Evolutionary conservation across 306 rosid species (phyloP).

Genomic region (Mucuna pruriens): DNA sequence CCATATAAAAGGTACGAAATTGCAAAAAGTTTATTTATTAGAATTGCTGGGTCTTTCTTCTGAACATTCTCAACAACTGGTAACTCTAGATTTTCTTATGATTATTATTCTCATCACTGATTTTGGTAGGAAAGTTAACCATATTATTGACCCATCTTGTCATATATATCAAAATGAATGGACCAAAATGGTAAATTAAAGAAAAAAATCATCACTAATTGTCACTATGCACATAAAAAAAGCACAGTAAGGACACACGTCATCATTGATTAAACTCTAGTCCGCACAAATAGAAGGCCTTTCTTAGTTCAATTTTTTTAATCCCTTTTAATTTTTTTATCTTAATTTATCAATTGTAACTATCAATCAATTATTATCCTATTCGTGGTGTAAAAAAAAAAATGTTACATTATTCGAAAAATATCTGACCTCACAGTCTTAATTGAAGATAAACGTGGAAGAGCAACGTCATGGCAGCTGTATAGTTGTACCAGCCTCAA

Average conservation of each 20-base stretch:
- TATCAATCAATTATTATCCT: background rate
- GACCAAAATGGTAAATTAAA: background rate
- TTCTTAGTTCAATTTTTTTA: background rate
- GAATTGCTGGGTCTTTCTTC: background rate
- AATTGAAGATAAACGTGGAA: background rate
- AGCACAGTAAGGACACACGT: background rate
- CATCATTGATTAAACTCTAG: background rate
- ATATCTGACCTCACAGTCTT: background rate
- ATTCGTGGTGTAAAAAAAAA: background rate
- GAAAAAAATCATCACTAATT: background rate
- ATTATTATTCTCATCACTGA: background rate
- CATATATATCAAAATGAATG: background rate
- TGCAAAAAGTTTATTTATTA: background rate
- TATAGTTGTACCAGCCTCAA: background rate
- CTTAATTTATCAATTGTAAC: background rate
- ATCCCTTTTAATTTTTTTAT: background rate
- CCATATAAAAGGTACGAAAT: slow-evolving; percentile 12
- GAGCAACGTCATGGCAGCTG: background rate
- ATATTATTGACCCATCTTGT: background rate
- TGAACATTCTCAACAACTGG: background rate
- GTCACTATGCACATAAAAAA: background rate
- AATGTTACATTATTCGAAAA: background rate
- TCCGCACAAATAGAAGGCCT: no score
- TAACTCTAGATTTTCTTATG: background rate
- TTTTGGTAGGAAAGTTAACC: background rate